Evolutionary conservation across 176 grass and related monocot genomes (phyloP).

Genomic region (Pharus latifolius): DNA sequence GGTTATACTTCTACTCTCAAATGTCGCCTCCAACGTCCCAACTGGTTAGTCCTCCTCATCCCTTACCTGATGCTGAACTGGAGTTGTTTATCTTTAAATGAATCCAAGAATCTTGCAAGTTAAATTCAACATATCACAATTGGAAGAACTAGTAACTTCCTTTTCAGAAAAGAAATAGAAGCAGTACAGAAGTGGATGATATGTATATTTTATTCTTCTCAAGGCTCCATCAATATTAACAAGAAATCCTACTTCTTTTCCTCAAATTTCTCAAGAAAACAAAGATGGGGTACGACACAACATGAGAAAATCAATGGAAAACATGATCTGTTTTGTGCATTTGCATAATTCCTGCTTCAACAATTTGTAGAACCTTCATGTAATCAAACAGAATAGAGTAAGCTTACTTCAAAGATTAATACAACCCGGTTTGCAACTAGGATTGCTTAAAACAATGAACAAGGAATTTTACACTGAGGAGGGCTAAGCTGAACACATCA

Average conservation of each 20-base stretch:
- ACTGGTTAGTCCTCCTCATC: slow-evolving; percentile 31
- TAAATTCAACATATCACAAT: too few species aligned
- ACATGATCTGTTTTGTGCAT: not conserved
- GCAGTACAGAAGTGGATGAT: not conserved
- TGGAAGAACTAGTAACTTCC: too few species aligned
- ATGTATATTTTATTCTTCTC: not conserved
- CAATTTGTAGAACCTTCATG: not conserved
- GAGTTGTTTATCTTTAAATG: too few species aligned
- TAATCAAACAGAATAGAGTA: not conserved
- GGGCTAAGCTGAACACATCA: too few species aligned
- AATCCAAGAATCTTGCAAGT: too few species aligned
- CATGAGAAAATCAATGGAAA: not conserved
- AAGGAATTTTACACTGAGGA: too few species aligned
- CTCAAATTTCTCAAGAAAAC: not conserved
- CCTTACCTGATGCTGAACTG: too few species aligned
- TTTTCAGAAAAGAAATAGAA: not conserved
- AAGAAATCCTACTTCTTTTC: not conserved
- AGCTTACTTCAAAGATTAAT: not conserved
- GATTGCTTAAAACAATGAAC: not conserved
- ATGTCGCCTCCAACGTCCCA: slow-evolving; percentile 86
- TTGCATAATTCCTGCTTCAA: not conserved
- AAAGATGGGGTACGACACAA: not conserved
- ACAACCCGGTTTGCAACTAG: not conserved
- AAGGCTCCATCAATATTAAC: not conserved
- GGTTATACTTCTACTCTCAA: slow-evolving; percentile 72